Evolutionary conservation across 2,329 filamentous ascomycete genomes (phyloP), one percentile per base, ranked within the genome.

Genomic region (Dactylellina leptospora): DNA sequence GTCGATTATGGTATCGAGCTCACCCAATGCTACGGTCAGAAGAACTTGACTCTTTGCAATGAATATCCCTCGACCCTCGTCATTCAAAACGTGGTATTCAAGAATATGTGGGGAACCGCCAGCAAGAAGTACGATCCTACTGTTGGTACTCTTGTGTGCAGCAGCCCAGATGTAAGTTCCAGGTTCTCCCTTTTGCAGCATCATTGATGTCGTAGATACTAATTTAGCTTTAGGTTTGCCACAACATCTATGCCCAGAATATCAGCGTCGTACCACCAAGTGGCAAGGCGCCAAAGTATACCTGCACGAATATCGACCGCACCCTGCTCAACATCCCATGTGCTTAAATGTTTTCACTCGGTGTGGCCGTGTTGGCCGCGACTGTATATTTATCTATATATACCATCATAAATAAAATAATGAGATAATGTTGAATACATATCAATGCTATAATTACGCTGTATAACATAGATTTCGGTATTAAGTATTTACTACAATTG

Each of bases 1-100:
- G 85, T 86, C 75, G 86, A 88, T 78, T 87, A 86, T 75, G 85
- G 85, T 4, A 85, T 88, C 73, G 84, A 87, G 75, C 81, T 88
- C 40, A 86, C 84, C 1, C 85, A 86, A 76, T 87, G 85, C 79
- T 85, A 86, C 62, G 83, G 83, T 1, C 83, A 85, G 77, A 82
- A 80, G 74, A 85, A 85, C 60, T 74, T 82, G 55, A 85, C 83
- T 1, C 79, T 84, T 5, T 85, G 84, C 78, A 81, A 84, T 45
- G 28, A 66, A 54, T 74, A 63, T 60, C 74, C 69, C n/a, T 58
- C 44, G 47, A 62, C 50, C 18, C 56, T 51, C 51, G 30, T 56
- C 4, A 50, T 33, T 9, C 47, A 54, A 16, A 82, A 87, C 70
- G 79, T 88, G 48, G 79, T 81, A 3, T 84, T 88, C 76, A 84